Percentiles rank a stretch among this genome's conserved stretches.
Conservation (phyloP, 1,139 yeast genomes). For the Geotrichum europaeum region DNA sequence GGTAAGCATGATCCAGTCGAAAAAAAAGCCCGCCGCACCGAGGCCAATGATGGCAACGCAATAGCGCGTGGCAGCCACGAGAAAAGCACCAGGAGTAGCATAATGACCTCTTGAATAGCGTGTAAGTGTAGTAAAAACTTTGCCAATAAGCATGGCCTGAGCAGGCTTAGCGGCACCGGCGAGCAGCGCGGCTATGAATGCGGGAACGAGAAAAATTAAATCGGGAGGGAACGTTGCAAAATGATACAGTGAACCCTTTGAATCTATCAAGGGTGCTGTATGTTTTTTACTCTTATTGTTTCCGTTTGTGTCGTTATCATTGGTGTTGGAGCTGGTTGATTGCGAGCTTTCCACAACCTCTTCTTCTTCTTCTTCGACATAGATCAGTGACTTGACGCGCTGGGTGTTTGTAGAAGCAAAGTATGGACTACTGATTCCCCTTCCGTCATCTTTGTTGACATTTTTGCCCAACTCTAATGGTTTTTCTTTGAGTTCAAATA, state of each 20-base stretch:
- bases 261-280: background rate
- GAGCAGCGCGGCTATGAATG: constrained; percentile 31
- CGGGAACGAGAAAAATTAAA: constrained; percentile 25
- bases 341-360: background rate
- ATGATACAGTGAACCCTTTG: constrained; percentile 13
- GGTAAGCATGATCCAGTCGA: constrained; percentile 52
- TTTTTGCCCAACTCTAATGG: background rate
- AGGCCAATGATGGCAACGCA: constrained; percentile 45
- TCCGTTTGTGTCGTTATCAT: background rate
- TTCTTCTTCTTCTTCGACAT: background rate
- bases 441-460: background rate
- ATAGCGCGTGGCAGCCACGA: constrained; percentile 36
- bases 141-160: constrained; percentile 60
- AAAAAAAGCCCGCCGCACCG: constrained; percentile 49
- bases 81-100: constrained; percentile 33
- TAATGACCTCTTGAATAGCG: constrained; percentile 33
- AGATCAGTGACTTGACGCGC: background rate
- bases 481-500: background rate
- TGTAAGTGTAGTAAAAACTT: constrained; percentile 51
- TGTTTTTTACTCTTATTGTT: background rate
- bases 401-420: background rate
- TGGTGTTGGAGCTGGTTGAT: background rate
- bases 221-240: constrained; percentile 24
- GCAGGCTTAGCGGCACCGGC: constrained; percentile 56
- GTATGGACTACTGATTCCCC: background rate